Evolutionary conservation across 2,329 filamentous ascomycete genomes (phyloP).

Genomic region (Coniochaeta hoffmannii): DNA sequence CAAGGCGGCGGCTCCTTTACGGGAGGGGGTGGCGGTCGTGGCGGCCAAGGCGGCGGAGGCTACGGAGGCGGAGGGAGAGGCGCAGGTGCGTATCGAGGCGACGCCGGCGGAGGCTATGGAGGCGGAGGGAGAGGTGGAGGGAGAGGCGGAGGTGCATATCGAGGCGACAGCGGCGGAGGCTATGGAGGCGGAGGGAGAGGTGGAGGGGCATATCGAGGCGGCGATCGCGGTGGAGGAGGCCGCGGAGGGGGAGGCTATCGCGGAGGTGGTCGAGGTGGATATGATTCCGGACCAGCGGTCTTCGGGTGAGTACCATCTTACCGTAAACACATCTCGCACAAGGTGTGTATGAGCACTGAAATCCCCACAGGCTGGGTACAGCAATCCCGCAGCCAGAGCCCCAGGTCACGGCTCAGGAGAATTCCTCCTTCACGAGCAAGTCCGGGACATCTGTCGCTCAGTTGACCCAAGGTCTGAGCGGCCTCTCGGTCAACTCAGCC

Average conservation of each 20-base stretch:
- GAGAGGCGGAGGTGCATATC: not conserved
- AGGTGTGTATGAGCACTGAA: not conserved
- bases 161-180: conserved; percentile 3
- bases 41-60: not conserved
- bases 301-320: conserved; percentile 21
- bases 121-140: not conserved
- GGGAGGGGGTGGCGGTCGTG: not conserved
- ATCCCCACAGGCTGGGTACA: conserved; percentile 7
- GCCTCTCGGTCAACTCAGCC: conserved; percentile 18
- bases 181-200: too few species aligned
- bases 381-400: conserved; percentile 19
- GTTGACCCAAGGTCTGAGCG: conserved; percentile 27
- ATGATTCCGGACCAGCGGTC: conserved; percentile 14
- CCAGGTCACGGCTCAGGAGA: conserved; percentile 18
- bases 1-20: not conserved
- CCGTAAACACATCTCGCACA: not conserved
- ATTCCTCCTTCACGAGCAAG: conserved; percentile 16
- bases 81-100: not conserved
- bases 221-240: not conserved
- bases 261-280: conserved; percentile 10
- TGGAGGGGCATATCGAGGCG: not conserved
- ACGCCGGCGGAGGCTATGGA: not conserved
- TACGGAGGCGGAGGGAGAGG: not conserved
- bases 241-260: conserved; percentile 6
- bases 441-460: conserved; percentile 15